Evolutionary conservation across 805 yeast species (phyloP).

Genomic region (Kodamaea sagamina): DNA sequence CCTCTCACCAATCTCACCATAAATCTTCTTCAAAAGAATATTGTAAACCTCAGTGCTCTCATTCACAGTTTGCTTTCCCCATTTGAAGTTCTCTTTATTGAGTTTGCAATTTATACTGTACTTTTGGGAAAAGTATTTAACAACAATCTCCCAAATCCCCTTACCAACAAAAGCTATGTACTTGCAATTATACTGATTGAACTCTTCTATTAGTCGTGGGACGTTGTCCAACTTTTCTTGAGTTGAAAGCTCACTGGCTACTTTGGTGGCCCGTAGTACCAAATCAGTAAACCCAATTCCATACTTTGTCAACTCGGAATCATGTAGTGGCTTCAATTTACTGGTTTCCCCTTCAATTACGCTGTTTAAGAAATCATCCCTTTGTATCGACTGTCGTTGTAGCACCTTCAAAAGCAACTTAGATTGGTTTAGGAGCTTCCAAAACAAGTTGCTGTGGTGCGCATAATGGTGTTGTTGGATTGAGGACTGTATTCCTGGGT

Average conservation of each 20-base stretch:
- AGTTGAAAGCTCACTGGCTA: conserved; percentile 53
- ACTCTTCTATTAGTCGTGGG: conserved; percentile 49
- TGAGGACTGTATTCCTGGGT: conserved; percentile 69
- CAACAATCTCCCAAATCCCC: conserved; percentile 69
- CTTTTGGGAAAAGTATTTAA: conserved; percentile 32
- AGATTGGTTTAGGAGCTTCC: conserved; percentile 62
- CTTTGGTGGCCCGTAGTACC: conserved; percentile 61
- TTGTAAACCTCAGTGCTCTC: conserved; percentile 6
- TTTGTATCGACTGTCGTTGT: background rate
- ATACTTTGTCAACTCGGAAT: conserved; percentile 44
- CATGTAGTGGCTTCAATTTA: conserved; percentile 35
- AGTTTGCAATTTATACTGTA: conserved; percentile 29
- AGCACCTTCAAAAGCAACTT: conserved; percentile 37
- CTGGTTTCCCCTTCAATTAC: conserved; percentile 16
- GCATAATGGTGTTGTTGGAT: conserved; percentile 69
- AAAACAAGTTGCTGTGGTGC: conserved; percentile 65
- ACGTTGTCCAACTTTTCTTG: conserved; percentile 59
- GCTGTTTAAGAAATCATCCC: conserved; percentile 17
- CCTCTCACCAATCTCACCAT: conserved; percentile 19
- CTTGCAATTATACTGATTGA: conserved; percentile 40
- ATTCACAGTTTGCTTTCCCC: conserved; percentile 47
- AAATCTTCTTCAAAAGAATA: conserved; percentile 19
- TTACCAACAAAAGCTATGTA: conserved; percentile 66
- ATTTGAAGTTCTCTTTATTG: conserved; percentile 41
- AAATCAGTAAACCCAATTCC: conserved; percentile 72